phyloP scores from a whole-genome alignment of 345 rosid genomes.

The Arabidopsis arenosa region DNA sequence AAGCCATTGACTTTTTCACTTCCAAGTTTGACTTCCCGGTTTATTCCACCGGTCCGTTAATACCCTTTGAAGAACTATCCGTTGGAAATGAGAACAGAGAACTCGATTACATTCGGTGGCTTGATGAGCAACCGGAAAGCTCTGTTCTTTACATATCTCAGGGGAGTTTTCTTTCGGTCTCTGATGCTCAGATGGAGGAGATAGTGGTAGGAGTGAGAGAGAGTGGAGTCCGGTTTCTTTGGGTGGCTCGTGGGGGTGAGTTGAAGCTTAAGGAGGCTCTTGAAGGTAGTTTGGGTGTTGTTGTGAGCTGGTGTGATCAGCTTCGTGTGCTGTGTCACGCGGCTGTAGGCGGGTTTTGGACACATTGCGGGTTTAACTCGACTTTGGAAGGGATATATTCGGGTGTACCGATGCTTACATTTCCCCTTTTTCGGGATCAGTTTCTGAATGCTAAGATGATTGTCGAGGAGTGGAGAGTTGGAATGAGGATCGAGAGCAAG shows the following conservation, averaged over 20 bases:
- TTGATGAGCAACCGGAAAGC: constrained; percentile 43
- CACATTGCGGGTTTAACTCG: constrained; percentile 81
- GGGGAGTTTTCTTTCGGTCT: constrained; percentile 52
- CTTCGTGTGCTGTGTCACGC: constrained; percentile 57
- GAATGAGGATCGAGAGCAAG: constrained; percentile 48
- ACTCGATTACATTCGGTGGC: constrained; percentile 46
- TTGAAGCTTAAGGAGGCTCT: constrained; percentile 8
- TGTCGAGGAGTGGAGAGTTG: constrained; percentile 58
- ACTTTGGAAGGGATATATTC: constrained; percentile 55
- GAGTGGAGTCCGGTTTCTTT: constrained; percentile 49
- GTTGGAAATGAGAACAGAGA: not conserved
- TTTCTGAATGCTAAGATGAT: constrained; percentile 51
- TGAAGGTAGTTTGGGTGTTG: constrained; percentile 31
- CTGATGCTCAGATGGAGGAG: constrained; percentile 51
- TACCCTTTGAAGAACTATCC: constrained; percentile 44
- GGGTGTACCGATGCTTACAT: constrained; percentile 58
- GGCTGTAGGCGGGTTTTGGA: constrained; percentile 66
- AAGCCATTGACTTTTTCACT: constrained; percentile 45
- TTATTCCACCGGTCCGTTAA: constrained; percentile 52
- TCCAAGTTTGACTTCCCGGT: constrained; percentile 42
- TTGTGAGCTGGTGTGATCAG: constrained; percentile 65
- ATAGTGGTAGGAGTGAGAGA: constrained; percentile 44
- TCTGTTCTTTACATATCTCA: constrained; percentile 55
- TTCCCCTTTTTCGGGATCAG: constrained; percentile 62
- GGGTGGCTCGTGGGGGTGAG: constrained; percentile 53